A percentile compares a stretch with the other conserved stretches of the same genome.
phyloP scores from a whole-genome alignment of 176 grass and related monocot genomes.

The Oryza meyeriana region DNA sequence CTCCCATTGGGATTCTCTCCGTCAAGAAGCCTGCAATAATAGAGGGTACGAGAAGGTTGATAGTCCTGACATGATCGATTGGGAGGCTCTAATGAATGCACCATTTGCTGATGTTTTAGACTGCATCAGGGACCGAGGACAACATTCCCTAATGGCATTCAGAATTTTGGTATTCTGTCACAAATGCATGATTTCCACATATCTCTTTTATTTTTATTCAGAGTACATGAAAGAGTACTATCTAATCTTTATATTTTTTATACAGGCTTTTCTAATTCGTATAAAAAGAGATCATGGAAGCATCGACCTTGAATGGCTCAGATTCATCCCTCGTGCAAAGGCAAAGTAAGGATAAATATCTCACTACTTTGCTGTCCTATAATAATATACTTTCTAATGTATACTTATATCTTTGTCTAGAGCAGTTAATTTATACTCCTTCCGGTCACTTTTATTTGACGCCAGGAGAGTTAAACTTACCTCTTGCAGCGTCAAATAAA shows the following conservation, averaged over 20 bases:
- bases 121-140: conserved; percentile 36
- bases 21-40: neutral
- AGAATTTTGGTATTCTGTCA: conserved; percentile 31
- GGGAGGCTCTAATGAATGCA: conserved; percentile 34
- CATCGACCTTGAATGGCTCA: conserved; percentile 52
- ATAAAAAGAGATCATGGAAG: conserved; percentile 40
- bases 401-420: neutral
- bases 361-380: neutral
- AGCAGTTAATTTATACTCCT: no score
- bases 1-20: conserved; percentile 33
- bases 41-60: conserved; percentile 16
- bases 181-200: neutral
- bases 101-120: conserved; percentile 2
- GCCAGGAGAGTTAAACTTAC: no score
- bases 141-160: conserved; percentile 36
- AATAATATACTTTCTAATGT: neutral
- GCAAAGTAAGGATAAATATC: conserved; percentile 38
- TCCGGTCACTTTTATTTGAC: no score
- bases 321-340: conserved; percentile 32
- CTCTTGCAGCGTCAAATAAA: no score
- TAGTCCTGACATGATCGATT: conserved; percentile 28
- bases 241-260: neutral
- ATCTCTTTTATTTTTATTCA: neutral
- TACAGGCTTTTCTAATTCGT: conserved; percentile 38
- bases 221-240: neutral